Evolutionary conservation across 2,329 filamentous ascomycete species (phyloP).

Genomic region (Chaetoscypha palmicola): DNA sequence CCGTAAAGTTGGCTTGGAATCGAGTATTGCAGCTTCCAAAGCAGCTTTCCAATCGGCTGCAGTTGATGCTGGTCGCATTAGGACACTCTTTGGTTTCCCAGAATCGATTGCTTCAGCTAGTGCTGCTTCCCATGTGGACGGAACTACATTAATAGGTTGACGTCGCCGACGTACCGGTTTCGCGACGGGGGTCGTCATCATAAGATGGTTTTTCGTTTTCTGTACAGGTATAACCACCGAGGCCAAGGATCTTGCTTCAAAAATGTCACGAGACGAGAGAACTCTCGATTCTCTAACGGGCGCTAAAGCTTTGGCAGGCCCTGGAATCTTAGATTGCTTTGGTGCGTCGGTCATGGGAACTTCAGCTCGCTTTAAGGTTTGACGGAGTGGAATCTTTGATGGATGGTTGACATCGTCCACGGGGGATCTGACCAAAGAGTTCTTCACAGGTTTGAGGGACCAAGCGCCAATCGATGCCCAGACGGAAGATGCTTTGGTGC

Average conservation of each 20-base stretch:
- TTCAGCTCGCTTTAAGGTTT: constrained; percentile 3
- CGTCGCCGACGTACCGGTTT: constrained; percentile 17
- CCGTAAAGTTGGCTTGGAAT: constrained; percentile 9
- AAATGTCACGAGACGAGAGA: constrained; percentile 22
- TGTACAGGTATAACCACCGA: constrained; percentile 12
- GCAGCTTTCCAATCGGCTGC: constrained; percentile 19
- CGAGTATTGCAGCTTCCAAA: constrained; percentile 12
- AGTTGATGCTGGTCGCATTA: constrained; percentile 6
- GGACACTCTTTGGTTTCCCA: constrained; percentile 9
- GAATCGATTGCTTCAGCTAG: constrained; percentile 23
- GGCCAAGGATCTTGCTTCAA: constrained; percentile 17
- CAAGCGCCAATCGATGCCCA: constrained; percentile 11
- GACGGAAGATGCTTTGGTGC: constrained; percentile 30
- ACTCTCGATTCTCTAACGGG: constrained; percentile 24
- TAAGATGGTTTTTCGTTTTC: constrained; percentile 6
- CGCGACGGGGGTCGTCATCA: constrained; percentile 1
- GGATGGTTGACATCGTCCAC: constrained; percentile 12
- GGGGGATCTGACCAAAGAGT: constrained; percentile 10
- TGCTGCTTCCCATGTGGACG: constrained; percentile 22
- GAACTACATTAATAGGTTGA: constrained; percentile 11
- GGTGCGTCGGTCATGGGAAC: background rate
- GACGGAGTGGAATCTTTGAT: constrained; percentile 17
- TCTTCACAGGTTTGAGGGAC: constrained; percentile 16
- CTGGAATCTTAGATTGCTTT: constrained; percentile 9
- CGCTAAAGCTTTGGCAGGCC: constrained; percentile 9